Base-by-base conservation (phyloP, 2,329 filamentous ascomycete genomes). In the Phialophora tarda region DNA sequence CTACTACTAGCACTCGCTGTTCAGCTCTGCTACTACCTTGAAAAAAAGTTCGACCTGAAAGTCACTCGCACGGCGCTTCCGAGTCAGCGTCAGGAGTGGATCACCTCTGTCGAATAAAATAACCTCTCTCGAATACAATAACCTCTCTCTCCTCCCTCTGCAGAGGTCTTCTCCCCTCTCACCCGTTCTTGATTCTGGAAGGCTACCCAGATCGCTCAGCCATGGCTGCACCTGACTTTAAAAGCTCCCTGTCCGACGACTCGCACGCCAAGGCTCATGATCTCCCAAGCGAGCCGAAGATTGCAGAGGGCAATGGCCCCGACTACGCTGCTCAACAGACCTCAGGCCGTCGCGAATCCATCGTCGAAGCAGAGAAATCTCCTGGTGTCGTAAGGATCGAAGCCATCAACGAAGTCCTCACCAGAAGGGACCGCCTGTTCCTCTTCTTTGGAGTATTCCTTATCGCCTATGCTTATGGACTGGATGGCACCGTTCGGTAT, bases 371-470 rank as follows among this genome's bases (percentile, higher is more conserved):
- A 48, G 66, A 71, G 24, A 80, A 76, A 68, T 81, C 78, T 17
- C 79, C 85, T 4, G 87, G 87, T 74, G 86, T 89, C 6, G 77
- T 75, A n/a, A 84, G 87, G 11, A 83, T 89, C 68, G 85, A 88
- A 75, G 84, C 83, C 32, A 78, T 89, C 55, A 77, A 83, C 6
- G 76, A 80, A 8, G 81, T 85, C 68, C 81, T 89, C 44, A 86
- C 83, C 21, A 68, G 76, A 3, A 65, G 71, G 14, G 85, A 89
- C 73, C 85, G 85, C 32, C 69, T 85, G 66, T 79, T 82, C 67
- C 82, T 90, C 74, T 89, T 89, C 76, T 72, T 84, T 10, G 81
- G 86, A 26, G 80, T 89, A 69, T 89, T 90, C 74, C 74, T 90
- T 34, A 78, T 89, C 61, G 84, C 87, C 11, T 90, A 89, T 74